phyloP scores from a whole-genome alignment of 129 eudicot species.

The Deinandra increscens region DNA sequence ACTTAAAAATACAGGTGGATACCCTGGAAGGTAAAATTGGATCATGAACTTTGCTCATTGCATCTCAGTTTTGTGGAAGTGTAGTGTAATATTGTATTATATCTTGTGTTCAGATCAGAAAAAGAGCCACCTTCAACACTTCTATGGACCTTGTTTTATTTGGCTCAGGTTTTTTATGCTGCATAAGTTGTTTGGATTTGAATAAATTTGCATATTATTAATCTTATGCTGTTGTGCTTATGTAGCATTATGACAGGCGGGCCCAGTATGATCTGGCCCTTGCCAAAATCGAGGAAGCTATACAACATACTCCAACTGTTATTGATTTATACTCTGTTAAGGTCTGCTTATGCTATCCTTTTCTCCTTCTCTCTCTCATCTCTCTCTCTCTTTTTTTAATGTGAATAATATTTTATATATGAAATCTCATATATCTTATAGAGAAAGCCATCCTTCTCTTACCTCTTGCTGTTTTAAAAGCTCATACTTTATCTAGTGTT shows the following conservation, averaged over 20 bases:
- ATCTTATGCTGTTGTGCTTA: constrained; percentile 19
- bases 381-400: not conserved
- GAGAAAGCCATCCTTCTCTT: not conserved
- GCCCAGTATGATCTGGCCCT: constrained; percentile 67
- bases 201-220: not conserved
- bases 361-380: too few relatives aligned
- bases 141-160: constrained; percentile 88
- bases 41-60: constrained; percentile 1
- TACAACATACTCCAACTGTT: constrained; percentile 89
- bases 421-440: constrained; percentile 3
- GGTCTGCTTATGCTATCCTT: constrained; percentile 37
- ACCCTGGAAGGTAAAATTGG: constrained; percentile 71
- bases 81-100: constrained; percentile 16
- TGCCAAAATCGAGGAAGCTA: constrained; percentile 80
- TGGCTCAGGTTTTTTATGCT: constrained; percentile 61
- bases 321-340: constrained; percentile 89
- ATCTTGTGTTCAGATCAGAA: constrained; percentile 54
- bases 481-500: not conserved
- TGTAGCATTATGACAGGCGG: constrained; percentile 93
- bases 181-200: not conserved
- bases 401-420: not conserved
- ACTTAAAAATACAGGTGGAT: constrained; percentile 67
- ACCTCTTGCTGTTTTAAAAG: not conserved
- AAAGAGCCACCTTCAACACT: constrained; percentile 97
- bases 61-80: not conserved